Evolutionary conservation across 805 yeast species (phyloP), one percentile per base, ranked within the genome.

Genomic region (Kluyveromyces lactis): DNA sequence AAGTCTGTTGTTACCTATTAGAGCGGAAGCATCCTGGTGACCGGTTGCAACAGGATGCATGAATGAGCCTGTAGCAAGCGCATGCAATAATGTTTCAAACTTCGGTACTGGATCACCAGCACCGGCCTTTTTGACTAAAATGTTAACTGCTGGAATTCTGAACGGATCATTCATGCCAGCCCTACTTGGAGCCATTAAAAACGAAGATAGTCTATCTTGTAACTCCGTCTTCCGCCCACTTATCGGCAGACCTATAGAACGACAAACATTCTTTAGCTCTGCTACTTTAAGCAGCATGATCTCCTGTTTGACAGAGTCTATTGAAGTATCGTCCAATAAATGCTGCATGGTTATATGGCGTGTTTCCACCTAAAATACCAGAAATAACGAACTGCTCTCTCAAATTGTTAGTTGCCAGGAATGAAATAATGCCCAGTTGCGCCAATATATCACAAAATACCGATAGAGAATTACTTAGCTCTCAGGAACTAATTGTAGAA

Each of bases 211-310:
- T 26, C 86, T 65, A 26, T 74, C 77, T 39, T 71, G 70, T 11
- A 84, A 58, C 26, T 74, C 81, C 16, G 71, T 69, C 57, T 85
- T 86, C 28, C 77, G 63, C 1, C 92, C 94, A 4, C 69, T 51
- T 8, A 64, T 49, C 2, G 75, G 58, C 15, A 80, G 56, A 2
- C 72, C 71, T 13, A 78, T 51, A 1, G 76, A 51, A 32, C 73
- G 64, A 26, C 79, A 71, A 1, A 80, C 51, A 15, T 62, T 68
- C 55, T 78, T 79, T 40, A 80, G 63, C 40, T 72, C 74, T 0
- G 69, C 58, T 2, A 78, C 75, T 47, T 71, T 72, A 46, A 75
- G 52, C n/a, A 45, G 49, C 27, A 48, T 53, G 45, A 70, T 46
- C 26, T 52, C 52, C 9, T 45, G 42, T 13, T 62, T 46, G 2